Evolutionary conservation across 1,284 basidiomycete genomes (phyloP), one percentile per base, ranked within the genome.

Genomic region (Blastosporella zonata): DNA sequence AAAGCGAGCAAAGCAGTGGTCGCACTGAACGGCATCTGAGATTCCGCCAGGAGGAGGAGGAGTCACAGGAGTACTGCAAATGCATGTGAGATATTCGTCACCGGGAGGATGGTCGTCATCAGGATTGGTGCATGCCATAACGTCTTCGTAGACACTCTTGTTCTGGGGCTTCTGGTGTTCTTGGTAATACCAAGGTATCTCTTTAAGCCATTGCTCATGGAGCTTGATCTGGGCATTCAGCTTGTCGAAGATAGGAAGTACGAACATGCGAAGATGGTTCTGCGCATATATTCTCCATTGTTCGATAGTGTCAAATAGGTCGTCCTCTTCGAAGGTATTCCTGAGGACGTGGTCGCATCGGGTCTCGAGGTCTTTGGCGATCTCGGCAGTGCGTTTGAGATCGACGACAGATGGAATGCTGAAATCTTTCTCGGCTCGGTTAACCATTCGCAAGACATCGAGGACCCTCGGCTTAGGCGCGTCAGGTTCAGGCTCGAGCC

Each of bases 11-110:
- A 78, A 87, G 56, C 88, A 91, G 58, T 91, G 88, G 60, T 91
- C 88, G 62, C 88, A 91, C 62, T 91, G 88, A 5, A 91, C 89
- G 0, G 89, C 88, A 61, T 90, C 87, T 0, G 88, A 90, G 20
- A 75, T 69, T 9, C 72, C 69, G n/a, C 86, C 87, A 4, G 78
- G 76, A 1, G 82, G 81, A 18, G 87, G 88, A 9, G 87, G 87
- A 20, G 81, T 79, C 34, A 91, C 88, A 13, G 89, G 80, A 3
- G 68, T 65, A 27, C 74, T 81, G 63, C 88, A 91, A 52, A 91
- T 91, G 61, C 88, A 91, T 0, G 89, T 91, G 61, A 86, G 82
- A 64, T 80, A 89, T 65, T 90, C 87, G 61, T 90, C 86, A 7
- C 70, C 71, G 0, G 87, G 87, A 6, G 88, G 87, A 8, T 77